Percentiles rank a stretch among this genome's conserved stretches.
phyloP scores from a whole-genome alignment of 2,329 filamentous ascomycete species.

The Cladosporium sp. region DNA sequence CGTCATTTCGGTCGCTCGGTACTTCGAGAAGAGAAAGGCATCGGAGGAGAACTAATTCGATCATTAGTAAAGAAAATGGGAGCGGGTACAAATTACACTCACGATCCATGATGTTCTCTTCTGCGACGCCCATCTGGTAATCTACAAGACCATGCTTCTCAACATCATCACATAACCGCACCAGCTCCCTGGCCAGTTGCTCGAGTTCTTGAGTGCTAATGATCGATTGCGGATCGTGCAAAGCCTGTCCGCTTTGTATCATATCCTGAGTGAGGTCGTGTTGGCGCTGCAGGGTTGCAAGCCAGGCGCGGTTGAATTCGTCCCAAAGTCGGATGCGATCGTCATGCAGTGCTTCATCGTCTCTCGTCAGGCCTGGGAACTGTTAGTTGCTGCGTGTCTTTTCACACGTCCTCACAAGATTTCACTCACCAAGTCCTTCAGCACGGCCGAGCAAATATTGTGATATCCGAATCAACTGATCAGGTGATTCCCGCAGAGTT shows the following conservation, averaged over 20 bases:
- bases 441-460: conserved; percentile 68
- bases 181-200: conserved; percentile 77
- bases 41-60: conserved; percentile 18
- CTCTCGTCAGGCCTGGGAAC: conserved; percentile 72
- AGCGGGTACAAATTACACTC: conserved; percentile 42
- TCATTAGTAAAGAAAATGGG: not conserved
- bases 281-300: conserved; percentile 79
- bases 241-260: conserved; percentile 59
- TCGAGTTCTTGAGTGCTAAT: conserved; percentile 70
- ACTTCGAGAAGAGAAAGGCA: conserved; percentile 19
- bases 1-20: conserved; percentile 4
- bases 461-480: conserved; percentile 61
- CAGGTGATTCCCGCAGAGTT: conserved; percentile 59
- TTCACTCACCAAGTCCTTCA: conserved; percentile 62
- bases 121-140: conserved; percentile 95
- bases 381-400: not conserved
- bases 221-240: conserved; percentile 59
- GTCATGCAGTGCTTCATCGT: conserved; percentile 73
- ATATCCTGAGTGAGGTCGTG: conserved; percentile 67
- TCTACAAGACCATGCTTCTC: conserved; percentile 94
- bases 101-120: conserved; percentile 87
- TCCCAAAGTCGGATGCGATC: conserved; percentile 86
- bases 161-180: conserved; percentile 79
- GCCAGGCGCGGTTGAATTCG: conserved; percentile 92
- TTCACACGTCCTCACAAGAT: conserved; percentile 12